Evolutionary conservation across 192 early-diverging fungal genomes (phyloP).

Genomic region (Backusella sp.): DNA sequence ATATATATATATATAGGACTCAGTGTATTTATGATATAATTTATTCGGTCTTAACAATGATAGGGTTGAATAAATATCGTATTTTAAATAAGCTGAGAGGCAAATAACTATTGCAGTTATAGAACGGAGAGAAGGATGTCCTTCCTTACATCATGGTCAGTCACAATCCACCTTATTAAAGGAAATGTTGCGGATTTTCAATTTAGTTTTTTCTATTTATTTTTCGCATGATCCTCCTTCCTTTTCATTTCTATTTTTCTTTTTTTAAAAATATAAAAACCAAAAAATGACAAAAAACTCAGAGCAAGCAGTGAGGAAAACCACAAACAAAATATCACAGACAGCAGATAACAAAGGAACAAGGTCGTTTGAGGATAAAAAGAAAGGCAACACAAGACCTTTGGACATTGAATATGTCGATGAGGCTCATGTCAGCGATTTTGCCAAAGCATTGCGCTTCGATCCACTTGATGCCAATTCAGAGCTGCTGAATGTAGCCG

Average conservation of each 20-base stretch:
- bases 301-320: constrained; percentile 10
- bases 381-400: not conserved
- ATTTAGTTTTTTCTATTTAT: not conserved
- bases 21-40: not conserved
- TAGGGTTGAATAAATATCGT: not conserved
- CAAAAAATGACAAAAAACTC: constrained; percentile 1
- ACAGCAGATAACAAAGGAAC: constrained; percentile 5
- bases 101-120: too few species aligned
- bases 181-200: not conserved
- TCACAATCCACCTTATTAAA: not conserved
- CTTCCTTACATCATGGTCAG: not conserved
- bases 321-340: not conserved
- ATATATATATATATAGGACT: too few species aligned
- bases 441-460: constrained; percentile 42
- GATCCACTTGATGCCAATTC: constrained; percentile 31
- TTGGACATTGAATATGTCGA: constrained; percentile 37
- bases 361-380: not conserved
- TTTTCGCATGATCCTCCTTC: not conserved
- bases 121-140: not conserved
- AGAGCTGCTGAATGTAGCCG: constrained; percentile 31
- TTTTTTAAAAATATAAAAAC: not conserved
- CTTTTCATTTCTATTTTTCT: not conserved
- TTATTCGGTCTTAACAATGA: not conserved
- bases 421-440: constrained; percentile 46
- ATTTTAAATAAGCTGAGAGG: too few species aligned